Percentiles rank a stretch among this genome's conserved stretches.
Conservation (phyloP, 139 green algal species). For the Micractinium sp. region DNA sequence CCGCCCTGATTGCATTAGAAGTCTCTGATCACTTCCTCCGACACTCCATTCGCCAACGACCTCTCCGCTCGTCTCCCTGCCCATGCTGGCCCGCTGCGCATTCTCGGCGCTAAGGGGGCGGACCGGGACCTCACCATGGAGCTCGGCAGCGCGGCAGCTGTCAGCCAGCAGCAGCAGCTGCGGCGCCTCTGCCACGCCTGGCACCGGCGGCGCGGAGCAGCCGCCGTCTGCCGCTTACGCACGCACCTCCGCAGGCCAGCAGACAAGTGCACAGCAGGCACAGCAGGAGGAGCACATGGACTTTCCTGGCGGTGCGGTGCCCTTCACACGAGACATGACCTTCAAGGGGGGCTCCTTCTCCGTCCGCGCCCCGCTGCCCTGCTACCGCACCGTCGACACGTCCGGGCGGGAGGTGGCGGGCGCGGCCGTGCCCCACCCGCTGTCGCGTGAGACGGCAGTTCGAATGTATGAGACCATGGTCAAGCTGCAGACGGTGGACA, state of each 20-base stretch:
- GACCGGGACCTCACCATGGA: background rate
- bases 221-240: background rate
- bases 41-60: too few relatives aligned
- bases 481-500: constrained; percentile 81
- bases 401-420: constrained; percentile 51
- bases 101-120: background rate
- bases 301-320: constrained; percentile 66
- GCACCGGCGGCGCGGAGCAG: background rate
- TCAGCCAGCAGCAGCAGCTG: background rate
- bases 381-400: constrained; percentile 71
- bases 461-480: constrained; percentile 75
- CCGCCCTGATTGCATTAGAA: background rate
- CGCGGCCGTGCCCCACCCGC: constrained; percentile 52
- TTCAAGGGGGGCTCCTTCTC: constrained; percentile 51
- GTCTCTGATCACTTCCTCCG: background rate
- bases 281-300: constrained; percentile 36
- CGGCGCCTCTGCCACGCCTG: background rate
- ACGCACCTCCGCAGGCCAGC: too few relatives aligned
- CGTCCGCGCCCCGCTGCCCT: constrained; percentile 50
- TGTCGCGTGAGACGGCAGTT: constrained; percentile 50
- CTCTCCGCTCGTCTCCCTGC: background rate
- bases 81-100: constrained; percentile 3
- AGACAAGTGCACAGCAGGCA: background rate
- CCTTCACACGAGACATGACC: constrained; percentile 56
- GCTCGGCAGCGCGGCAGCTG: background rate